These are phyloP conservation scores for Trametes cubensis DNA, from an alignment of 768 basidiomycete genomes.

Conservation along the genomic window DNA sequence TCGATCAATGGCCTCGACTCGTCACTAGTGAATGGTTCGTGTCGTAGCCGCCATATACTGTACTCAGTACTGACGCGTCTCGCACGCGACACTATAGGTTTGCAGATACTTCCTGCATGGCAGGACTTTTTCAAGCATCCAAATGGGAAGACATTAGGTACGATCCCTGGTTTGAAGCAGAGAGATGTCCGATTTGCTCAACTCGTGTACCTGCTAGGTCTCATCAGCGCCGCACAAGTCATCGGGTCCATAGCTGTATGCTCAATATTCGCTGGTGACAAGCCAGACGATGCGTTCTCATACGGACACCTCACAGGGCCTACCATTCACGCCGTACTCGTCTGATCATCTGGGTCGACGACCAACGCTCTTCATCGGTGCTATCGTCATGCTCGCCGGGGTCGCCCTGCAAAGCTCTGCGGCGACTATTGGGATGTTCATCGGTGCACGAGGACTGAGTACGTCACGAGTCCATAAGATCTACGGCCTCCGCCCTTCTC, in stretches of 20 bases:
- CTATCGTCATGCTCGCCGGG: conserved; percentile 65
- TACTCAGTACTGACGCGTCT: conserved; percentile 27
- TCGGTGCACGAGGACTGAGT: conserved; percentile 60
- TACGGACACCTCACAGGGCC: conserved; percentile 39
- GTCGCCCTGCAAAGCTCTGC: conserved; percentile 58
- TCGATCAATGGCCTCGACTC: conserved; percentile 70
- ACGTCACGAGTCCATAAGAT: conserved; percentile 25
- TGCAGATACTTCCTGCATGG: conserved; percentile 71
- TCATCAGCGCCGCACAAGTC: conserved; percentile 65
- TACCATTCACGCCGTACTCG: conserved; percentile 62
- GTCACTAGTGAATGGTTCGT: conserved; percentile 60
- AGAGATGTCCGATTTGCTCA: neutral
- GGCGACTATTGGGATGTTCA: conserved; percentile 51
- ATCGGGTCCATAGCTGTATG: conserved; percentile 34
- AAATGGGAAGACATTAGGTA: conserved; percentile 52
- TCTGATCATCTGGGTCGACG: conserved; percentile 68
- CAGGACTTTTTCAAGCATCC: conserved; percentile 58
- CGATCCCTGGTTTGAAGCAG: neutral
- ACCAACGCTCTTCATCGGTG: conserved; percentile 59
- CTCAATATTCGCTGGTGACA: neutral
- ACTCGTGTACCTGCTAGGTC: conserved; percentile 40
- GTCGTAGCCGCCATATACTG: conserved; percentile 29
- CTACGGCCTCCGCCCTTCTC: conserved; percentile 2
- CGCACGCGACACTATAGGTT: conserved; percentile 40
- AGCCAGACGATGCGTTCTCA: neutral